Conservation (phyloP, 179 eudicot genomes). For the Beta lomatogona region DNA sequence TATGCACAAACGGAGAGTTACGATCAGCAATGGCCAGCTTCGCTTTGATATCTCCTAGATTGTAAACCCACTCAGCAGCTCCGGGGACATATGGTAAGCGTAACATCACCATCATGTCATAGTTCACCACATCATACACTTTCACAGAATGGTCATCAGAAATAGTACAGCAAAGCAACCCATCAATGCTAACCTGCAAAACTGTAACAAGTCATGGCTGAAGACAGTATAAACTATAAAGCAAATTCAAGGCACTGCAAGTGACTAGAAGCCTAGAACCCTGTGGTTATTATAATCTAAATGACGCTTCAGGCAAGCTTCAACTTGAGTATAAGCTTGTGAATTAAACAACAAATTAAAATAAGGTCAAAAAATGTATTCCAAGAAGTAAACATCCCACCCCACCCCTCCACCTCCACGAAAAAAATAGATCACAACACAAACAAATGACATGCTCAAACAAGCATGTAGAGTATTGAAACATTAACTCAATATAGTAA, state of each 20-base stretch:
- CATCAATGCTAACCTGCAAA: conserved; percentile 92
- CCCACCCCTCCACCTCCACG: not conserved
- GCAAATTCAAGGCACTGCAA: not conserved
- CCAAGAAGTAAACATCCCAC: not conserved
- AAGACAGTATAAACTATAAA: conserved; percentile 20
- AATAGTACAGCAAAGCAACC: conserved; percentile 92
- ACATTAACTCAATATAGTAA: not conserved
- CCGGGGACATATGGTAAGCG: conserved; percentile 80
- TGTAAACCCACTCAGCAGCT: conserved; percentile 91
- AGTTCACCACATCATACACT: conserved; percentile 93
- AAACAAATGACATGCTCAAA: not conserved
- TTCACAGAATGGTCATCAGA: conserved; percentile 82
- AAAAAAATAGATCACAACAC: not conserved
- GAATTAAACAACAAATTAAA: not conserved
- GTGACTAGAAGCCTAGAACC: not conserved
- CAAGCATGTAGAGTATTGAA: not conserved
- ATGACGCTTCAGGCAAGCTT: not conserved
- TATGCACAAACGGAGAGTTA: conserved; percentile 72
- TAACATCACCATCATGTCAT: conserved; percentile 98
- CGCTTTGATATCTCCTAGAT: conserved; percentile 84
- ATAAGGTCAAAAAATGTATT: not conserved
- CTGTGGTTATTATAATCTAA: not conserved
- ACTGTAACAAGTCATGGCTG: conserved; percentile 43
- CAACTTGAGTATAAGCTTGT: conserved; percentile 13
- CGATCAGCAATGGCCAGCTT: conserved; percentile 90